Evolutionary conservation across 148 eudicot genomes (phyloP).

Genomic region (Chenopodium formosanum): DNA sequence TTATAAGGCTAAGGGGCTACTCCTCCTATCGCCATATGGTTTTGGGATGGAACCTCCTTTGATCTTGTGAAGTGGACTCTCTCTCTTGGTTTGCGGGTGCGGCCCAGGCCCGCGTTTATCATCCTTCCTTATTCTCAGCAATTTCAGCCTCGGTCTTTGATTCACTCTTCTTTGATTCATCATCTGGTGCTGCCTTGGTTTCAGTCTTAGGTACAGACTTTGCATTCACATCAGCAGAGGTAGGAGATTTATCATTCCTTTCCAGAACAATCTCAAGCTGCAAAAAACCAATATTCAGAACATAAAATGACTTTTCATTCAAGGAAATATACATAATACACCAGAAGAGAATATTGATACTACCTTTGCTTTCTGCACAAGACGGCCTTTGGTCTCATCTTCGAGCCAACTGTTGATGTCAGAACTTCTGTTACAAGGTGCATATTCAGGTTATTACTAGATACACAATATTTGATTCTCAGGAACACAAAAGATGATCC

Average conservation of each 20-base stretch:
- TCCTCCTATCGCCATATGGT: no score
- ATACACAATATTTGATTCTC: no score
- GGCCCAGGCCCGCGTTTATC: no score
- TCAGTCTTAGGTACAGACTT: constrained; percentile 1
- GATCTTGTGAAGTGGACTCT: no score
- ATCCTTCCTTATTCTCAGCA: constrained; percentile 12
- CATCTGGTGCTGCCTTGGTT: not conserved
- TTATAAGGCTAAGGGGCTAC: no score
- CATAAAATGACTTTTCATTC: not conserved
- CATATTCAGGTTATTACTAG: not conserved
- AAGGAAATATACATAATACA: not conserved
- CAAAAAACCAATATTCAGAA: not conserved
- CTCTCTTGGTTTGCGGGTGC: no score
- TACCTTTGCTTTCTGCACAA: constrained; percentile 40
- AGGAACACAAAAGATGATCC: no score
- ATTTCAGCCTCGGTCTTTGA: not conserved
- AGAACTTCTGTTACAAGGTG: constrained; percentile 28
- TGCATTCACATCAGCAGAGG: not conserved
- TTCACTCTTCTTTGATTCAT: not conserved
- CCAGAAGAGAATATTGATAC: no score
- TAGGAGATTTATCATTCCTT: constrained; percentile 23
- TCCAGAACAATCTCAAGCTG: constrained; percentile 35
- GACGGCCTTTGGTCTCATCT: constrained; percentile 36
- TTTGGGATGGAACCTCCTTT: no score
- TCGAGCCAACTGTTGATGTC: constrained; percentile 42